phyloP scores from a whole-genome alignment of 306 rosid genomes.

The Prunus armeniaca region DNA sequence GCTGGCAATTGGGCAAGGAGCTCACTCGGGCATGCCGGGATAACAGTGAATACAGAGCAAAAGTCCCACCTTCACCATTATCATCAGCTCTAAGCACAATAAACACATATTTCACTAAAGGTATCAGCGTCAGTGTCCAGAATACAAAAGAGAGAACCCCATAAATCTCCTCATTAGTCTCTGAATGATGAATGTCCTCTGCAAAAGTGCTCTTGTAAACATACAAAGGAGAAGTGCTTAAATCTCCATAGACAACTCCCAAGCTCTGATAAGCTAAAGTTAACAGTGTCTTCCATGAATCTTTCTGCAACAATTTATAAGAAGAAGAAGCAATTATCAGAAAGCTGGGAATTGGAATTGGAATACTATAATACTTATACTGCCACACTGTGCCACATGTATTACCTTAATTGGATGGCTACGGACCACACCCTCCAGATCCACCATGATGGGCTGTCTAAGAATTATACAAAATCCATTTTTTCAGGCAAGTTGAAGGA shows the following conservation, averaged over 20 bases:
- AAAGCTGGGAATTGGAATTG: constrained; percentile 23
- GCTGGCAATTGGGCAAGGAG: constrained; percentile 86
- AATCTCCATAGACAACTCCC: constrained; percentile 96
- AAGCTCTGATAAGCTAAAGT: constrained; percentile 89
- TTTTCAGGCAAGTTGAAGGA: constrained; percentile 25
- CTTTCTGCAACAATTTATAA: constrained; percentile 48
- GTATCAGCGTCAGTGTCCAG: constrained; percentile 89
- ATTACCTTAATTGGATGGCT: constrained; percentile 65
- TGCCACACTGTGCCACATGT: constrained; percentile 16
- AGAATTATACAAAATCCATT: constrained; percentile 39
- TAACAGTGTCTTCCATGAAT: constrained; percentile 82
- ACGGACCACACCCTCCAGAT: constrained; percentile 61
- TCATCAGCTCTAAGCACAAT: constrained; percentile 94
- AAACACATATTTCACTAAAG: constrained; percentile 82
- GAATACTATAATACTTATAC: not conserved
- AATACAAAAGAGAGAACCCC: constrained; percentile 89
- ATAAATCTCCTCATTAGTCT: constrained; percentile 86
- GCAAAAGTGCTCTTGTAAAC: constrained; percentile 91
- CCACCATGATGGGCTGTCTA: constrained; percentile 67
- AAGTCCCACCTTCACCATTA: constrained; percentile 98
- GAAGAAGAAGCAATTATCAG: constrained; percentile 1
- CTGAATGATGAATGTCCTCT: constrained; percentile 88
- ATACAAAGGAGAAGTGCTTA: constrained; percentile 86
- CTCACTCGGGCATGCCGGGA: constrained; percentile 84
- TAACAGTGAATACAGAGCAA: constrained; percentile 81